These are phyloP conservation scores for Lecanosticta acicola DNA, from an alignment of 2,329 filamentous ascomycete genomes.

Conservation along the genomic window DNA sequence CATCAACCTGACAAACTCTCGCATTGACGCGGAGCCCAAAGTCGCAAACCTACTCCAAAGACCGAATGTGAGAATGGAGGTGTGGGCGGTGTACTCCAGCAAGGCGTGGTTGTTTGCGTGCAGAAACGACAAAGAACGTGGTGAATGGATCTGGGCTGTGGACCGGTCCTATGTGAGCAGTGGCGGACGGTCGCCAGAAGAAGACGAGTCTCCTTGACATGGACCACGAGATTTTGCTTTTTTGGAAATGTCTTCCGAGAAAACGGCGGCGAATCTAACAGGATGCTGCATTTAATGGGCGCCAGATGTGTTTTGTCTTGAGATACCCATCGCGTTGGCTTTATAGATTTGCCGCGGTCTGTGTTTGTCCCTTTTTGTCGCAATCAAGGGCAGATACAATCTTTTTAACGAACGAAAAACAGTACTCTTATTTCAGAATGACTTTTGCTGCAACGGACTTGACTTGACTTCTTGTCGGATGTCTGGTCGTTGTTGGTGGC, in stretches of 20 bases:
- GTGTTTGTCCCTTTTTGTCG: not conserved
- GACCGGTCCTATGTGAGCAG: slow-evolving; percentile 69
- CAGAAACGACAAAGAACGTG: slow-evolving; percentile 82
- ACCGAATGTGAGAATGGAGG: slow-evolving; percentile 37
- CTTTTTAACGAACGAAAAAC: no score
- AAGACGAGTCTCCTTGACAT: slow-evolving; percentile 6
- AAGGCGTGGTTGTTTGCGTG: slow-evolving; percentile 95
- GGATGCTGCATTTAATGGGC: not conserved
- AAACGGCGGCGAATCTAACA: slow-evolving; percentile 1
- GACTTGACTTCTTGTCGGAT: no score
- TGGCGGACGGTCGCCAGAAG: slow-evolving; percentile 20
- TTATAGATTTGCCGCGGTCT: not conserved
- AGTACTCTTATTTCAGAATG: no score
- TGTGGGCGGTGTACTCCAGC: slow-evolving; percentile 91
- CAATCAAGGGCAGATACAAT: no score
- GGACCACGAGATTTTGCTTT: not conserved
- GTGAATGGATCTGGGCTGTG: slow-evolving; percentile 94
- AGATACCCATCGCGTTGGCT: slow-evolving; percentile 10
- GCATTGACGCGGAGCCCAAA: slow-evolving; percentile 88
- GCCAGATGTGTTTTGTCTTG: slow-evolving; percentile 4
- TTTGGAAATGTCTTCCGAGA: slow-evolving; percentile 3
- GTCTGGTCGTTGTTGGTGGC: no score
- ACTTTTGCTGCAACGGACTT: no score
- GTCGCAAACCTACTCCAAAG: slow-evolving; percentile 65
- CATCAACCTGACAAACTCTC: slow-evolving; percentile 79